Base-by-base conservation (phyloP, 163 green algal species). In the Volvox carteri region DNA sequence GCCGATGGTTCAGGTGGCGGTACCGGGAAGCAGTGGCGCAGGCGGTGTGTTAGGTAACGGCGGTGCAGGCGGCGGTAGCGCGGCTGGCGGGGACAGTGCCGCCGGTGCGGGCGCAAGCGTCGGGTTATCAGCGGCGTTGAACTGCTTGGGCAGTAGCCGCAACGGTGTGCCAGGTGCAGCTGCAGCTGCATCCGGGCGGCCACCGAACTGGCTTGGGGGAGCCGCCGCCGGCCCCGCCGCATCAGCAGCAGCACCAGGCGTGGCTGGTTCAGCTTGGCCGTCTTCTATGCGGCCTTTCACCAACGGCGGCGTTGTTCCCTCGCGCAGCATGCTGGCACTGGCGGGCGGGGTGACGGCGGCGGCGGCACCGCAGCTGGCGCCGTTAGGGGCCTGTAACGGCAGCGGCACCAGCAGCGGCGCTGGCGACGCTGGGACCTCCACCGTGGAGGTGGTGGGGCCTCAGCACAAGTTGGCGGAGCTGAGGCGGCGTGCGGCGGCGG, bases 401-500 rank as follows among this genome's bases (percentile, higher is more conserved):
- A 30, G 44, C 30, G 58, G 41, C 37, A 52, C 21, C 35, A 28
- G 25, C 58, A 41, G 56, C 39, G 41, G 41, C n/a, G 41, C 30
- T 46, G 81, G 46, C 46, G 33, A 11, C 21, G 44, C 42, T 42
- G 73, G 70, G 37, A 19, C 39, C 8, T 28, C 65, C 23, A 65
- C 25, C 12, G 76, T 46, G 33, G 86, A 52, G 39, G 48, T 87
- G 37, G 58, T 87, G 50, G 86, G 78, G 1, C 86, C 77, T 1
- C 46, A 48, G 21, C 86, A 83, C 25, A 74, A 65, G 76, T 37
- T 90, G 48, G 77, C 41, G 52, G 67, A 87, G 78, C 77, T 78
- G 35, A 50, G 52, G 6, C 86, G 78, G 41, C 28, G 77, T 6
- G 79, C 52, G 50, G 76, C 76, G 14, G 8, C 25, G 62, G 62